Percentiles rank a stretch among this genome's conserved stretches.
Evolutionary conservation across 805 yeast genomes (phyloP).

Genomic region (Citeromyces nyonsensis): DNA sequence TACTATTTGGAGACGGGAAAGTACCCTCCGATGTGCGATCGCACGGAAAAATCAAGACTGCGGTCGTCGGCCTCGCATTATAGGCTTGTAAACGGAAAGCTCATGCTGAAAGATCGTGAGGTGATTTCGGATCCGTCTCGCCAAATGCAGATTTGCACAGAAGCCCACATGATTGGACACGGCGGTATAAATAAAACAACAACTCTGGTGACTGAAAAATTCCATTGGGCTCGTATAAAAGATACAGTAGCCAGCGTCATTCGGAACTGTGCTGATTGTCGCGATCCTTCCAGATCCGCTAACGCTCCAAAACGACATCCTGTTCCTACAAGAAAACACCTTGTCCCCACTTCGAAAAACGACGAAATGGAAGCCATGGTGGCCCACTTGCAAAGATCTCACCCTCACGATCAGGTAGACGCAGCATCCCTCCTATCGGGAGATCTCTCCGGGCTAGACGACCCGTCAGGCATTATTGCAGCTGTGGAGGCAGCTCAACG

Average conservation of each 20-base stretch:
- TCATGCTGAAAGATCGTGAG: constrained; percentile 65
- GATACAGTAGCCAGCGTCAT: constrained; percentile 74
- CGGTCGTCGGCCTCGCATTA: constrained; percentile 73
- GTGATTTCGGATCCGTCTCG: constrained; percentile 67
- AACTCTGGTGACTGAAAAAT: constrained; percentile 56
- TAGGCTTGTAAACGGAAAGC: constrained; percentile 50
- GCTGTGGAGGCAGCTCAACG: constrained; percentile 46
- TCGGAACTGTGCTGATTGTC: constrained; percentile 61
- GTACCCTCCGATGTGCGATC: constrained; percentile 71
- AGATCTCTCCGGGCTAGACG: constrained; percentile 21
- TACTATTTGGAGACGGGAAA: constrained; percentile 70
- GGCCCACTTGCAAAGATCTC: constrained; percentile 5
- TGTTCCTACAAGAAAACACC: constrained; percentile 5
- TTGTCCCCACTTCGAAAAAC: not conserved
- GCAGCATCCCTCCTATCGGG: constrained; percentile 14
- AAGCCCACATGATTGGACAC: constrained; percentile 55
- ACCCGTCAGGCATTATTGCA: constrained; percentile 29
- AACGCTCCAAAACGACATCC: constrained; percentile 5
- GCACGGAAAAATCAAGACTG: constrained; percentile 79
- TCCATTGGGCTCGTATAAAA: constrained; percentile 87
- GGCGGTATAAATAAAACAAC: constrained; percentile 87
- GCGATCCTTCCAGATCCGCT: constrained; percentile 20
- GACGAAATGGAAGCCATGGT: constrained; percentile 4
- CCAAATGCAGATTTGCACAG: constrained; percentile 62
- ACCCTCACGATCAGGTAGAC: constrained; percentile 10